phyloP scores from a whole-genome alignment of 1,284 basidiomycete genomes.

The Agroathelia rolfsii region DNA sequence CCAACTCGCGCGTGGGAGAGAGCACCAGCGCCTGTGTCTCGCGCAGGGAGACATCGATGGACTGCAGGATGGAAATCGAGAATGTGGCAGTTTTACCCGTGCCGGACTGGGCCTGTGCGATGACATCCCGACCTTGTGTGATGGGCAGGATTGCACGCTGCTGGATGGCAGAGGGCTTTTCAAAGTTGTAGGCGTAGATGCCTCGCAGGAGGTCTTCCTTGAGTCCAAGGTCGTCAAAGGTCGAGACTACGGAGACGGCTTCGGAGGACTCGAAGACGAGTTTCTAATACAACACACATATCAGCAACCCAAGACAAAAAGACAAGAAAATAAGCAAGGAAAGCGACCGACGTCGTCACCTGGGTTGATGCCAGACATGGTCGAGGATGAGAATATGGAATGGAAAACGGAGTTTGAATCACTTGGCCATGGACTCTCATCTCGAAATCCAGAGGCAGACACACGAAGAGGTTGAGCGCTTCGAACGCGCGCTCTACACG shows the following conservation, averaged over 20 bases:
- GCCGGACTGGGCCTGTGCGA: constrained; percentile 97
- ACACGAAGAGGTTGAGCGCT: constrained; percentile 92
- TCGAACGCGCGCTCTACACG: constrained; percentile 65
- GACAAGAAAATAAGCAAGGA: constrained; percentile 2
- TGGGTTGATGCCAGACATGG: constrained; percentile 71
- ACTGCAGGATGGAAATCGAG: constrained; percentile 88
- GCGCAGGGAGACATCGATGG: constrained; percentile 91
- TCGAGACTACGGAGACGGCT: constrained; percentile 78
- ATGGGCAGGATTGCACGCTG: constrained; percentile 96
- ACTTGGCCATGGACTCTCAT: constrained; percentile 71
- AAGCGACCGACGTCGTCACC: constrained; percentile 55
- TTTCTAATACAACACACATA: constrained; percentile 45
- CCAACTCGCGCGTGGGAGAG: constrained; percentile 90
- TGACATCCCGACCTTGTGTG: constrained; percentile 91
- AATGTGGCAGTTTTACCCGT: constrained; percentile 99
- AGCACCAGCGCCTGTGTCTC: constrained; percentile 97
- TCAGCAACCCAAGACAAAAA: constrained; percentile 10
- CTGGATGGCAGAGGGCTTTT: constrained; percentile 98
- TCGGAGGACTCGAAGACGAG: constrained; percentile 98
- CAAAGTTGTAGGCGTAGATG: constrained; percentile 99
- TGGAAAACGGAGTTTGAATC: constrained; percentile 46
- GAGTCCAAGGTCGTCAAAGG: constrained; percentile 87
- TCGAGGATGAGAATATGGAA: constrained; percentile 23
- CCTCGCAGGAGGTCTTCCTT: constrained; percentile 95
- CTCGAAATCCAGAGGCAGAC: constrained; percentile 88